Evolutionary conservation across 306 rosid genomes (phyloP), one percentile per base, ranked within the genome.

Genomic region (Astragalus membranaceus): DNA sequence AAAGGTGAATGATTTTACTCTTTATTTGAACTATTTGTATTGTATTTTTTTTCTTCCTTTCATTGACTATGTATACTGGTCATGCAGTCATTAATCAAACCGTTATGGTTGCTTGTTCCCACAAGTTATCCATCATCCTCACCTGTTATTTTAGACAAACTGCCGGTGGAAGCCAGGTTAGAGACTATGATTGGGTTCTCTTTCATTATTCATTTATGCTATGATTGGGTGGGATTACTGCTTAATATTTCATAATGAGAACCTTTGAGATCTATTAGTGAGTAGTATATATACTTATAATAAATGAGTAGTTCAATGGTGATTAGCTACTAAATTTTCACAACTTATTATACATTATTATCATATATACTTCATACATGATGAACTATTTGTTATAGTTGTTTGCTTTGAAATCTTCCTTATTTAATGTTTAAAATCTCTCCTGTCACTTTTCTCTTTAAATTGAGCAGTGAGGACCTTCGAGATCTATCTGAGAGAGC

Each of bases 71-170:
- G 6, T 53, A 43, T 53, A 33, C 32, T 67, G 39, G 35, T 64
- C 52, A 54, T 80, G 81, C 74, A 80, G 85, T 53, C 79, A 55
- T 9, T 62, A 29, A 77, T 74, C 72, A 46, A 80, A 63, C 79
- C 83, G 0, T 46, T 84, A 66, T 9, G 41, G 43, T 61, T 84
- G 71, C 74, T 74, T 61, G 69, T 84, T 74, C 88, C 88, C 9
- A 1, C 62, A 60, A 74, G 54, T 42, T 84, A 80, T 80, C 85
- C 88, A 29, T 29, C 5, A 13, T 54, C 42, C 65, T 49, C 83
- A 0, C 81, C 80, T 10, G 20, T 74, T 15, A 23, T 84, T 20
- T 55, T 77, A 17, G 81, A 83, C 39, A 46, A 70, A 32, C 30
- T 47, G 69, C 76, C 72, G n/a, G 4, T 26, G 49, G 65, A 66